Base-by-base conservation (phyloP, 176 grass and related monocot genomes). In the Pharus latifolius region DNA sequence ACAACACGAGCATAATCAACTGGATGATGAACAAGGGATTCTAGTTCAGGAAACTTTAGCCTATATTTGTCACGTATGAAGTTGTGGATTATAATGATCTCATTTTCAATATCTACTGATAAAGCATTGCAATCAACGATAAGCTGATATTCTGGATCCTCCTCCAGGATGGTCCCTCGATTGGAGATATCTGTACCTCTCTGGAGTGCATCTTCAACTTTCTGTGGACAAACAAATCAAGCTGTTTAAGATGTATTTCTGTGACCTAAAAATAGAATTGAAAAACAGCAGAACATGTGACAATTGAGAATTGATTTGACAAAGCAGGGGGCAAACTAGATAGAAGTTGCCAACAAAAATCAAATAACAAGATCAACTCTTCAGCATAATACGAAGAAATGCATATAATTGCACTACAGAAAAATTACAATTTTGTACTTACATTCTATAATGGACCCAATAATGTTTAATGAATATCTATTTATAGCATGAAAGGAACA, bases 21-120 rank as follows among this genome's bases (percentile, higher is more conserved):
- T 6, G 88, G 92, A 74, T 92, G 92, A 60, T 96, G 92, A 77
- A 96, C 92, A 60, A 89, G 88, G 1, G 92, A 96, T 46, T 96
- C 92, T 26, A 96, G 80, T 67, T 89, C 85, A 49, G 88, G 92
- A 83, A 92, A 89, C 59, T 96, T 96, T 28, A 84, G 56, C 16
- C 86, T 84, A 72, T 92, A 96, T 46, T 92, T 92, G 49, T 96
- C 92, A 41, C 88, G 83, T 70, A 96, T 92, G 51, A 92, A 96
- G 54, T 96, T 96, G 68, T 96, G 92, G n/a, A 96, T 92, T 83
- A 96, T 96, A 59, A 87, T 82, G 63, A 92, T 91, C 50, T 92
- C 92, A 81, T 96, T 91, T 57, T 96, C 92, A 64, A 89, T 92
- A 48, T 96, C 85, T 10, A 92, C 92, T 37, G 92, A 96, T 49